These are phyloP conservation scores for Fraxinus quadrangulata DNA, from an alignment of 257 asterid genomes.

Conservation along the genomic window DNA sequence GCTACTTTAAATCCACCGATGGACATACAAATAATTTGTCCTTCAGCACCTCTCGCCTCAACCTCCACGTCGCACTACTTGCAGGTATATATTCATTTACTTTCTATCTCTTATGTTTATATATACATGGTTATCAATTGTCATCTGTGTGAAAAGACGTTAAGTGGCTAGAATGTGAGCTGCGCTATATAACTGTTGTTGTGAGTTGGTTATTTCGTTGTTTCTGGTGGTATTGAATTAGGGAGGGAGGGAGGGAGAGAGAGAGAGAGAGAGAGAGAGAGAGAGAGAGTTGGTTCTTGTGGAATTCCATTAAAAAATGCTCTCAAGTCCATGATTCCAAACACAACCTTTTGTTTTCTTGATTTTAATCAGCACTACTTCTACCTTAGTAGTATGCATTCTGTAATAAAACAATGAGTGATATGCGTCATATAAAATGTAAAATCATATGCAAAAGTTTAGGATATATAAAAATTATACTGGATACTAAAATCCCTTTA, in stretches of 20 bases:
- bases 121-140: neutral
- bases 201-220: neutral
- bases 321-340: neutral
- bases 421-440: neutral
- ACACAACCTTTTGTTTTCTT: neutral
- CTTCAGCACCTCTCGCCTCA: constrained; percentile 85
- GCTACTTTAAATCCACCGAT: constrained; percentile 97
- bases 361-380: neutral
- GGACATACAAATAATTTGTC: constrained; percentile 94
- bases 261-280: too few relatives aligned
- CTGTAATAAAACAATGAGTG: neutral
- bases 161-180: neutral
- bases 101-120: neutral
- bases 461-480: neutral
- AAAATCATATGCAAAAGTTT: neutral
- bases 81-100: constrained; percentile 51
- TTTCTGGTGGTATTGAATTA: neutral
- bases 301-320: neutral
- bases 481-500: neutral
- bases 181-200: neutral
- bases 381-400: neutral
- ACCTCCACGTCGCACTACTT: constrained; percentile 81
- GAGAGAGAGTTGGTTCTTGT: too few relatives aligned
- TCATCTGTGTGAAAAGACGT: neutral
- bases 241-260: too few relatives aligned